Base-by-base conservation (phyloP, 495 filamentous ascomycete species). In the Penicillium riverlandense region DNA sequence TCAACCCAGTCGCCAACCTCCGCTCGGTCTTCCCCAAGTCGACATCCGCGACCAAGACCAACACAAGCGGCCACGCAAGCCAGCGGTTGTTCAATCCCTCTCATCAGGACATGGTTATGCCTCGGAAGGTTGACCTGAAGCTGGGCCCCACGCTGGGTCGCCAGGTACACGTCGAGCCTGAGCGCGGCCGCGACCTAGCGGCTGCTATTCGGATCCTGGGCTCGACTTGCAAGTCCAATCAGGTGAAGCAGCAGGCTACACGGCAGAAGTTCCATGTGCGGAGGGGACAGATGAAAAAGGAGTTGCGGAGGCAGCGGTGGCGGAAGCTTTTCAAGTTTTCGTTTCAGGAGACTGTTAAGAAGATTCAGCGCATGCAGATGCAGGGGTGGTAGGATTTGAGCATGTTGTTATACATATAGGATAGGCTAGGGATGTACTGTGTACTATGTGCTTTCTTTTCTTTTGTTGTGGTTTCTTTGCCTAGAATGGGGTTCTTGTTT, bases 241-340 rank as follows among this genome's bases (percentile, higher is more conserved):
- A 48, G 30, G 43, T 72, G 12, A 52, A 48, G 47, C 29, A 43
- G 14, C 44, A 58, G 47, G 29, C 52, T 14, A 40, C 41, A 15
- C 22, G 38, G 6, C 69, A 72, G 49, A 62, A 52, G 42, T 69
- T 57, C 38, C 65, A 72, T 55, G 48, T 65, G 22, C 46, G 67
- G 9, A 59, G 59, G 47, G 69, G 69, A 37, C 55, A 62, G 63
- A 31, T 57, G 54, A 48, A 49, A 29, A 72, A 71, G 62, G 50
- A 60, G 44, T 34, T 56, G 45, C 51, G 54, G 41, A 60, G 59
- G 40, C 30, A 38, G 42, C 53, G 69, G 38, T 72, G 69, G 69
- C 61, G 63, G 53, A 65, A 54, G 41, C 53, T 72, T 52, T 72
- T 72, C 44, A 62, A 62, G 52, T 67, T 62, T 38, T 72, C 69